A percentile compares a stretch with the other conserved stretches of the same genome.
phyloP scores from a whole-genome alignment of 2,329 filamentous ascomycete genomes.

The Cladosporium sp. region DNA sequence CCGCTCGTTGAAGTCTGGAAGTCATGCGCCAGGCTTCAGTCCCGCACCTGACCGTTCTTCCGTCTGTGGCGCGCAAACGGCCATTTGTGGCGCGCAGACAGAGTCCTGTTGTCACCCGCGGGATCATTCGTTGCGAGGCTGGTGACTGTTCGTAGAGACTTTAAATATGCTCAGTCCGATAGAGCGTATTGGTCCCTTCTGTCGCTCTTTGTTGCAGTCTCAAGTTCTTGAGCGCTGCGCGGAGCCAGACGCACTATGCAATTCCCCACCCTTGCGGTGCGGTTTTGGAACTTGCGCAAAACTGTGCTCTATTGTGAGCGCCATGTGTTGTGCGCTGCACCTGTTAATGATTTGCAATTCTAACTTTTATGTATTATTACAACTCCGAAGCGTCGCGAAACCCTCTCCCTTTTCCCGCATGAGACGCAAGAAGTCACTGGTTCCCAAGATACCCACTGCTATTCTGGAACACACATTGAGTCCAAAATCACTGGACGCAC shows the following conservation, averaged over 20 bases:
- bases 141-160: slow-evolving; percentile 29
- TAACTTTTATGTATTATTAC: slow-evolving; percentile 7
- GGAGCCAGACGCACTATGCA: slow-evolving; percentile 38
- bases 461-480: slow-evolving; percentile 14
- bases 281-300: slow-evolving; percentile 30
- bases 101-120: slow-evolving; percentile 37
- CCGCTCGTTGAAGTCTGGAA: slow-evolving; percentile 34
- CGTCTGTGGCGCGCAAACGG: slow-evolving; percentile 31
- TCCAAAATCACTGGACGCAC: slow-evolving; percentile 17
- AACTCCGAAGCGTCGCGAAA: slow-evolving; percentile 23
- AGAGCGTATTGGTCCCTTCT: slow-evolving; percentile 23
- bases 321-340: slow-evolving; percentile 33
- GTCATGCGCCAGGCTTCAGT: slow-evolving; percentile 34
- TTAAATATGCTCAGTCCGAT: slow-evolving; percentile 34
- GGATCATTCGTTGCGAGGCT: slow-evolving; percentile 22
- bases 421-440: slow-evolving; percentile 19
- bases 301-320: slow-evolving; percentile 32
- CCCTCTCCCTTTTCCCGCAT: slow-evolving; percentile 23
- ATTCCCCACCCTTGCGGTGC: slow-evolving; percentile 23
- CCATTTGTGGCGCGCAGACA: slow-evolving; percentile 32
- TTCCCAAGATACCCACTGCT: slow-evolving; percentile 21
- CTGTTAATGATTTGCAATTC: slow-evolving; percentile 18
- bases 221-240: slow-evolving; percentile 35
- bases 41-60: slow-evolving; percentile 43
- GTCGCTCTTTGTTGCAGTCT: slow-evolving; percentile 14